A percentile compares a stretch with the other conserved stretches of the same genome.
phyloP scores from a whole-genome alignment of 1,284 basidiomycete species.

The Neonothopanus nambi region DNA sequence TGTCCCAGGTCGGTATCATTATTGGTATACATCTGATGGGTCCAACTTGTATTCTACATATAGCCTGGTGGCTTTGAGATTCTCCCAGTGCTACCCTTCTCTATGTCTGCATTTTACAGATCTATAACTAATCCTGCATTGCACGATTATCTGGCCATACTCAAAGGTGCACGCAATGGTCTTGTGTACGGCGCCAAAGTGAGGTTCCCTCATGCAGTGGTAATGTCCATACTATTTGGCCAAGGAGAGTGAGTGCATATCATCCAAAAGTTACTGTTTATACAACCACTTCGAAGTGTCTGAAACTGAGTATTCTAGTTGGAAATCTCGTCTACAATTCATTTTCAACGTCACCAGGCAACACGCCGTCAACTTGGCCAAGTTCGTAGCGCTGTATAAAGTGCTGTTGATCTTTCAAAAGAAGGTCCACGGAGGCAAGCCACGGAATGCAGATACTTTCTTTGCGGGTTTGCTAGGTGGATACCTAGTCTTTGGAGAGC shows the following conservation, averaged over 20 bases:
- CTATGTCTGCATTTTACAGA: constrained; percentile 35
- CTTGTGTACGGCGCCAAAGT: constrained; percentile 92
- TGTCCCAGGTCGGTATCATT: no score
- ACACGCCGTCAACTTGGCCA: constrained; percentile 86
- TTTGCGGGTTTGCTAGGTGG: constrained; percentile 93
- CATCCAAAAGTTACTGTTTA: no score
- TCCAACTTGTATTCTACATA: no score
- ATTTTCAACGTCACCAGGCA: constrained; percentile 87
- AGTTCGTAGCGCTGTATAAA: constrained; percentile 96
- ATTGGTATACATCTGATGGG: no score
- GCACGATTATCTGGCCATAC: constrained; percentile 87
- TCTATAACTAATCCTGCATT: constrained; percentile 70
- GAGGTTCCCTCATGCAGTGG: constrained; percentile 93
- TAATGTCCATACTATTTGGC: constrained; percentile 95
- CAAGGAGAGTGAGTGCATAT: constrained; percentile 74
- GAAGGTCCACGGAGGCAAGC: constrained; percentile 79
- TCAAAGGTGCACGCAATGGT: constrained; percentile 96
- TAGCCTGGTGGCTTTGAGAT: no score
- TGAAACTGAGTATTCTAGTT: constrained; percentile 43
- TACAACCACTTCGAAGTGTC: not conserved
- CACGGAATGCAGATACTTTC: constrained; percentile 82
- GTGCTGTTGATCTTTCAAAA: constrained; percentile 78
- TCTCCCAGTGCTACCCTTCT: no score
- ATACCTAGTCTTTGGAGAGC: constrained; percentile 90
- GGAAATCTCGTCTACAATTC: constrained; percentile 61